phyloP scores from a whole-genome alignment of 306 rosid genomes.

The Herpetospermum pedunculosum region DNA sequence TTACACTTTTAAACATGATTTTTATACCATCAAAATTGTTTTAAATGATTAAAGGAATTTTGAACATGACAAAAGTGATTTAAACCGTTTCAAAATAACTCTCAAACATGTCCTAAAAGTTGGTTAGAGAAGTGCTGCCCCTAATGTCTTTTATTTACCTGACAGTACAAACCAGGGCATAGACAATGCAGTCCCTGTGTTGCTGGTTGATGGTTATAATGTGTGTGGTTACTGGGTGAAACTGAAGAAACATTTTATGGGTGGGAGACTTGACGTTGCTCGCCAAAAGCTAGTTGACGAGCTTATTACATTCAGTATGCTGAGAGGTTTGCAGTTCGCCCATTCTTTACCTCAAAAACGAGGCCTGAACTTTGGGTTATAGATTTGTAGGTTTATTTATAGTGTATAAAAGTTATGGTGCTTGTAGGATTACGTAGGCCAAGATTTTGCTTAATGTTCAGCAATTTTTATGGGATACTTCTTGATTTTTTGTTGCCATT shows the following conservation, averaged over 20 bases:
- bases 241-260: slow-evolving; percentile 69
- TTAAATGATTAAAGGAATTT: too few species aligned
- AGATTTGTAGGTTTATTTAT: background rate
- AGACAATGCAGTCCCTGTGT: slow-evolving; percentile 56
- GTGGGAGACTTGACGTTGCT: slow-evolving; percentile 65
- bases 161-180: slow-evolving; percentile 72
- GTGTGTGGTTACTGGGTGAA: slow-evolving; percentile 91
- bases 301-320: slow-evolving; percentile 59
- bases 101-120: background rate
- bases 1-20: too few species aligned
- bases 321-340: slow-evolving; percentile 48
- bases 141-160: slow-evolving; percentile 9
- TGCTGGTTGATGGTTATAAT: slow-evolving; percentile 92
- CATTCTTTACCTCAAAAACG: background rate
- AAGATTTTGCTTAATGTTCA: background rate
- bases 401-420: too few species aligned
- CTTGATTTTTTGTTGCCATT: background rate
- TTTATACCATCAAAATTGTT: too few species aligned
- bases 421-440: too few species aligned
- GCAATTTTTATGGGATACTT: background rate
- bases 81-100: too few species aligned
- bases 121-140: background rate
- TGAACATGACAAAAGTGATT: too few species aligned
- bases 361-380: background rate
- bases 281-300: slow-evolving; percentile 82